phyloP scores from a whole-genome alignment of 106 monocot species.

The Acorus gramineus region DNA sequence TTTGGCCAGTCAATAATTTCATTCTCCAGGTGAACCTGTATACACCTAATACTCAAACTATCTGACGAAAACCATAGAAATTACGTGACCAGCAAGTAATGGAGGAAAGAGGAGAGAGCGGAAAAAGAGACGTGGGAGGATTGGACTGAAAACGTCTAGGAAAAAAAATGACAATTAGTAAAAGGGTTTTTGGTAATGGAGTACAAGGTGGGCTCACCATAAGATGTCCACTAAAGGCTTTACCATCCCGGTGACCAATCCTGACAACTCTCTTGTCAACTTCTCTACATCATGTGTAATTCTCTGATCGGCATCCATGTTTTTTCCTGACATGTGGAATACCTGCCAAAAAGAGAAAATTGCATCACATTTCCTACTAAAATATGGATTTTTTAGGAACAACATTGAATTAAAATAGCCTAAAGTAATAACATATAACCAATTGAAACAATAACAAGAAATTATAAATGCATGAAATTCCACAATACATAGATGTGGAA shows the following conservation, averaged over 20 bases:
- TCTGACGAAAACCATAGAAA: neutral
- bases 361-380: neutral
- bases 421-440: neutral
- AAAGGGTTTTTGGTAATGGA: no score
- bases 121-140: no score
- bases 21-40: conserved; percentile 99
- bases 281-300: conserved; percentile 93
- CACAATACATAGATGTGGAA: no score
- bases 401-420: neutral
- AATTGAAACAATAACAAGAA: no score
- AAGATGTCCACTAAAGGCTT: conserved; percentile 93
- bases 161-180: conserved; percentile 1
- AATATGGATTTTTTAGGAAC: neutral
- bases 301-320: conserved; percentile 96
- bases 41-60: no score
- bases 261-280: conserved; percentile 73
- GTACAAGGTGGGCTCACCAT: conserved; percentile 38
- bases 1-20: conserved; percentile 80
- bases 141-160: neutral
- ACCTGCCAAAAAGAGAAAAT: conserved; percentile 37
- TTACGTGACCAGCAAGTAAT: neutral
- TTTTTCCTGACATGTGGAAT: conserved; percentile 66
- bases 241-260: conserved; percentile 93
- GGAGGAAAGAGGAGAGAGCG: neutral
- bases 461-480: no score